phyloP scores from a whole-genome alignment of 1,284 basidiomycete species.

The Papiliotrema terrestris region DNA sequence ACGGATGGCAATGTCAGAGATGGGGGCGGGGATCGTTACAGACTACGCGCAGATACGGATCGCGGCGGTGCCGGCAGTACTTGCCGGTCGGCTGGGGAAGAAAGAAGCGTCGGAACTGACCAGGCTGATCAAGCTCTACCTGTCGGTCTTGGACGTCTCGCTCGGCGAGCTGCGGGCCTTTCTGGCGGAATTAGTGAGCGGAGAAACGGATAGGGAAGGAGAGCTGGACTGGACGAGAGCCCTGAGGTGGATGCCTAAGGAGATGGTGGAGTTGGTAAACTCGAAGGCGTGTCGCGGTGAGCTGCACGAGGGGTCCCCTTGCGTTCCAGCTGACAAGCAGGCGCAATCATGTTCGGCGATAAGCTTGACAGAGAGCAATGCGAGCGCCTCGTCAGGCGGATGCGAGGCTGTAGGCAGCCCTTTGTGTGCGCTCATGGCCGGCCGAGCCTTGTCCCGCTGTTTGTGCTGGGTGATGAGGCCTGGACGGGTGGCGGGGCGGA shows the following conservation, averaged over 20 bases:
- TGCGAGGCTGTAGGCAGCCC: conserved; percentile 71
- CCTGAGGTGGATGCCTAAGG: conserved; percentile 71
- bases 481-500: too few species aligned
- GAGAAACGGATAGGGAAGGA: neutral
- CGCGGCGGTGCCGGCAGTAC: conserved; percentile 37
- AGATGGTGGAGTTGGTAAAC: conserved; percentile 76
- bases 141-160: conserved; percentile 23
- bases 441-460: conserved; percentile 48
- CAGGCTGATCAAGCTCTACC: conserved; percentile 31
- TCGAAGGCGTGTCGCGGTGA: conserved; percentile 87
- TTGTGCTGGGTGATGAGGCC: conserved; percentile 16
- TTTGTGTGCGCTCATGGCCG: conserved; percentile 91
- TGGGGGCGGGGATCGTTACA: neutral
- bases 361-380: conserved; percentile 65
- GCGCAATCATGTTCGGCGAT: conserved; percentile 97
- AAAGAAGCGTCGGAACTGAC: conserved; percentile 32
- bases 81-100: conserved; percentile 29
- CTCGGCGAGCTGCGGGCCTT: conserved; percentile 34
- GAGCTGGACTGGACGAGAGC: conserved; percentile 62
- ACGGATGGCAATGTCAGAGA: conserved; percentile 48
- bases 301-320: too few species aligned
- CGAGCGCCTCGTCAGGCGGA: conserved; percentile 60
- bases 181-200: conserved; percentile 10
- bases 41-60: conserved; percentile 47
- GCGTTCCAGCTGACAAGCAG: conserved; percentile 51